Percentiles rank a stretch among this genome's conserved stretches.
phyloP scores from a whole-genome alignment of 495 filamentous ascomycete species.

The Penicillium chermesinum region DNA sequence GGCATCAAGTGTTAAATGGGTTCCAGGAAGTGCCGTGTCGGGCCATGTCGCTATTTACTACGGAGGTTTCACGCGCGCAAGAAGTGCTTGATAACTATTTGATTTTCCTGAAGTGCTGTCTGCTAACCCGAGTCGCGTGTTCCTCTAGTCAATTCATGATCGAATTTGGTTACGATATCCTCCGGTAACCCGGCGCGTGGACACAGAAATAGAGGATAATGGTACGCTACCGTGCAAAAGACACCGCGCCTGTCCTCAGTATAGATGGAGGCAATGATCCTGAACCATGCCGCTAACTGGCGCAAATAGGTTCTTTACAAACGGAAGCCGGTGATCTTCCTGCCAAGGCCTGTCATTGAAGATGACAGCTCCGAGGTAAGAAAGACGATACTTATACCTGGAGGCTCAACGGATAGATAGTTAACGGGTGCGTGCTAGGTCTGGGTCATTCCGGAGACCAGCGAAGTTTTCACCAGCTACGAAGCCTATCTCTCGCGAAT shows the following conservation, averaged over 20 bases:
- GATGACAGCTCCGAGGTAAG: conserved; percentile 77
- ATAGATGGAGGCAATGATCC: background rate
- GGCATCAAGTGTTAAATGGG: background rate
- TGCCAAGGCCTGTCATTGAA: conserved; percentile 64
- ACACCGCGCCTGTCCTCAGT: conserved; percentile 1
- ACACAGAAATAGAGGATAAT: conserved; percentile 28
- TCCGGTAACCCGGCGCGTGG: conserved; percentile 31
- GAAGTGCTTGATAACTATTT: background rate
- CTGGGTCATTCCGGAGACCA: conserved; percentile 85
- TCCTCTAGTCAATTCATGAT: conserved; percentile 23
- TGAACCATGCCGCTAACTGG: conserved; percentile 18
- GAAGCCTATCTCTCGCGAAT: conserved; percentile 80
- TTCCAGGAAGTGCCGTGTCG: background rate
- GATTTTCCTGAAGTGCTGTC: background rate
- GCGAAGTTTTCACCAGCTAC: conserved; percentile 84
- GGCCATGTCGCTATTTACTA: background rate
- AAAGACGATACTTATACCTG: background rate
- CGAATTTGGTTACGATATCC: conserved; percentile 12
- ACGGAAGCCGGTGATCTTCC: conserved; percentile 87
- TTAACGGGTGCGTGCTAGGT: conserved; percentile 49
- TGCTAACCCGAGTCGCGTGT: conserved; percentile 17
- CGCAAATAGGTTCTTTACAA: conserved; percentile 79
- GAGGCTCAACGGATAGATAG: background rate
- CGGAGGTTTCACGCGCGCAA: background rate
- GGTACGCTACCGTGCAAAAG: conserved; percentile 24